Percentiles rank a stretch among this genome's conserved stretches.
These are phyloP conservation scores for Aspergillus carbonarius DNA, from an alignment of 2,329 filamentous ascomycete genomes.

Conservation along the genomic window DNA sequence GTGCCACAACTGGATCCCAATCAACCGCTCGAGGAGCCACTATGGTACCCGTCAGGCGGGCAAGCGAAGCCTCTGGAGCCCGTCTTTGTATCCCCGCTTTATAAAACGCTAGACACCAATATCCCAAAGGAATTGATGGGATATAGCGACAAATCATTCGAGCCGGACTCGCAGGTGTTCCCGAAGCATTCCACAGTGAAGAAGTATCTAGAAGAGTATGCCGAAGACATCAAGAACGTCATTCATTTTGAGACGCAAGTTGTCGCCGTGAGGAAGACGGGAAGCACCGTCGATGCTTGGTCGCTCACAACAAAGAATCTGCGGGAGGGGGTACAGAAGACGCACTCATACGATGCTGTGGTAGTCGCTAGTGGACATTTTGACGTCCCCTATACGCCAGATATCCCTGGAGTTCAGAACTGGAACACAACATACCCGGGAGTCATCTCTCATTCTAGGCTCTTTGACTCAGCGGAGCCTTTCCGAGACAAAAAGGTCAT, in stretches of 20 bases:
- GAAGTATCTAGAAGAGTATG: conserved; percentile 71
- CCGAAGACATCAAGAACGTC: conserved; percentile 63
- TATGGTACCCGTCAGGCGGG: conserved; percentile 44
- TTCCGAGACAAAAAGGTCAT: conserved; percentile 73
- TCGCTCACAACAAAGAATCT: conserved; percentile 57
- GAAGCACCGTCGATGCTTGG: conserved; percentile 54
- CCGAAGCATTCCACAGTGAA: conserved; percentile 70
- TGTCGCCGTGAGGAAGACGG: conserved; percentile 52
- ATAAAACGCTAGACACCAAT: conserved; percentile 80
- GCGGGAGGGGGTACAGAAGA: conserved; percentile 39
- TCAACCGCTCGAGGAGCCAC: conserved; percentile 62
- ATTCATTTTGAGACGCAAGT: conserved; percentile 73
- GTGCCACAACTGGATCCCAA: conserved; percentile 69
- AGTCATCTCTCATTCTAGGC: conserved; percentile 72
- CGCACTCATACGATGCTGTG: conserved; percentile 67
- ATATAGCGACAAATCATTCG: conserved; percentile 70
- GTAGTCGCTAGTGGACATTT: conserved; percentile 77
- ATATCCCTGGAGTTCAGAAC: conserved; percentile 57
- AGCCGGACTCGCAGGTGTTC: conserved; percentile 66
- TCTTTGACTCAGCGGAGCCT: conserved; percentile 65
- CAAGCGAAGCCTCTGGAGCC: conserved; percentile 41
- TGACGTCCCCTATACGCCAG: conserved; percentile 65
- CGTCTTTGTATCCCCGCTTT: conserved; percentile 78
- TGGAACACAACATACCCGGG: conserved; percentile 63
- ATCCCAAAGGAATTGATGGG: conserved; percentile 79